These are phyloP conservation scores for Russula sp. DNA, from an alignment of 768 basidiomycete species.

Conservation along the genomic window DNA sequence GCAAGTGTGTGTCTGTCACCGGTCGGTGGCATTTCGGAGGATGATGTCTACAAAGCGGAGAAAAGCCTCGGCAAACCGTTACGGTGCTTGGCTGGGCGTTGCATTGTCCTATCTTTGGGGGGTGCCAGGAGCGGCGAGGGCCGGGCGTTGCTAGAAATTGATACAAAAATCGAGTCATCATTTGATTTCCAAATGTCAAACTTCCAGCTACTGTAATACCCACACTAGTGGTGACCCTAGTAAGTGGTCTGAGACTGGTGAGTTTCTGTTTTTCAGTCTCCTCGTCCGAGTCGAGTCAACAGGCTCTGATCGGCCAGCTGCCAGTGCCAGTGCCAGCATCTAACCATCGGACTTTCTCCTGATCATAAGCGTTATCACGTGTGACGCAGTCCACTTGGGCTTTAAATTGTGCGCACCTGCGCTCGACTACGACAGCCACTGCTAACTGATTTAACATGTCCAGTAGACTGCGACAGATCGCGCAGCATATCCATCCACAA, in stretches of 20 bases:
- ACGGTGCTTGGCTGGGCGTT: not conserved
- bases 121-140: not conserved
- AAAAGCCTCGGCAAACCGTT: not conserved
- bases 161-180: conserved; percentile 2
- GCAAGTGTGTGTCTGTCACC: not conserved
- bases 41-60: not conserved
- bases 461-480: conserved; percentile 52
- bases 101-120: too few species aligned
- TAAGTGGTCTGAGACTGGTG: too few species aligned
- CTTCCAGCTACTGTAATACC: too few species aligned
- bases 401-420: not conserved
- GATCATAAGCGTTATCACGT: too few species aligned
- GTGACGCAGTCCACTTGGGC: too few species aligned
- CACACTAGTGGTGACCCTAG: too few species aligned
- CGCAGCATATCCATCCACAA: conserved; percentile 40
- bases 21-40: not conserved
- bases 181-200: not conserved
- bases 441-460: conserved; percentile 33
- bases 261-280: too few species aligned
- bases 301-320: too few species aligned
- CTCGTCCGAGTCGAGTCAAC: too few species aligned
- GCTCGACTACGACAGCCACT: too few species aligned
- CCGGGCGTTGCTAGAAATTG: not conserved
- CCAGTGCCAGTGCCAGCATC: too few species aligned
- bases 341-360: too few species aligned